Conservation (phyloP, 1,284 basidiomycete genomes). For the Marasmius oreades region DNA sequence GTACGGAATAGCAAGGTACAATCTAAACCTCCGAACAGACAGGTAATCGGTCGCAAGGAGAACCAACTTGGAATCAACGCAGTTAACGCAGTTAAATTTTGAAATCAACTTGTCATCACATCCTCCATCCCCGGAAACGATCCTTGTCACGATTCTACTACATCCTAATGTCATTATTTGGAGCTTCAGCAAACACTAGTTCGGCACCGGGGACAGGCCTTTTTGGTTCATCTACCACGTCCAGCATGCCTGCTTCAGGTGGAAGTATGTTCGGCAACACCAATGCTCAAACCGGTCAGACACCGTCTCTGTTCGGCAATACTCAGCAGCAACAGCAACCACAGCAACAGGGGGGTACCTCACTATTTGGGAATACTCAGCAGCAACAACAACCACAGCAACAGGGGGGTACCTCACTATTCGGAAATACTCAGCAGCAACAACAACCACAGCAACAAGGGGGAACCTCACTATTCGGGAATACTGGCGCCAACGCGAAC, state of each 20-base stretch:
- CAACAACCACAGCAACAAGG: constrained; percentile 1
- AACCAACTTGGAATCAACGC: too few species aligned
- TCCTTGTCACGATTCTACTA: not conserved
- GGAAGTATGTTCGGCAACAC: constrained; percentile 9
- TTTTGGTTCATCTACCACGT: constrained; percentile 6
- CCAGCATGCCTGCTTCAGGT: not conserved
- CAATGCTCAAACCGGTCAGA: not conserved
- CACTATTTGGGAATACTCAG: too few species aligned
- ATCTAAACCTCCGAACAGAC: too few species aligned
- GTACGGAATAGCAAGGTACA: too few species aligned
- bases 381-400: constrained; percentile 3
- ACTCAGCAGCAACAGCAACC: constrained; percentile 8
- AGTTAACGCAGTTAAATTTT: not conserved
- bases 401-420: too few species aligned
- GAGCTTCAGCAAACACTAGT: not conserved
- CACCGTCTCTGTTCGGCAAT: constrained; percentile 7
- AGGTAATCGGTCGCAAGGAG: too few species aligned
- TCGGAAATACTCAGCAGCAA: constrained; percentile 7
- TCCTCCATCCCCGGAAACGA: not conserved
- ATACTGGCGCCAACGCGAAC: constrained; percentile 12
- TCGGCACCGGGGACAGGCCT: constrained; percentile 2
- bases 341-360: too few species aligned
- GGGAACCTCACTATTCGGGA: constrained; percentile 24
- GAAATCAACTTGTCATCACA: not conserved
- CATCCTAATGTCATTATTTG: constrained; percentile 7